phyloP scores from a whole-genome alignment of 83 land plant genomes.

The Thuja plicata region DNA sequence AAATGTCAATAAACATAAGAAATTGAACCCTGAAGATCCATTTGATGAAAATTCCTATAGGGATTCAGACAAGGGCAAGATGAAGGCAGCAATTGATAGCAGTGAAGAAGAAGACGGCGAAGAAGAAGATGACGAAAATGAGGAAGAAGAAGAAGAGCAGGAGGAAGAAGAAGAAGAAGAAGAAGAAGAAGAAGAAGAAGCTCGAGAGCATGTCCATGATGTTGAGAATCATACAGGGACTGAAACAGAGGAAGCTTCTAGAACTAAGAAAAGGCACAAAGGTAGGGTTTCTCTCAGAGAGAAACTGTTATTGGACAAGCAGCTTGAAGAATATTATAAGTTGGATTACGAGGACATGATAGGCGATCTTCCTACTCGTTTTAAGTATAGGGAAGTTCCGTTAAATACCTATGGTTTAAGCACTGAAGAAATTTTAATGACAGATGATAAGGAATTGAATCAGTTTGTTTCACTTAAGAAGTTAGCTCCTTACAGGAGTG shows the following conservation, averaged over 20 bases:
- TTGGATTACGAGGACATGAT: conserved; percentile 92
- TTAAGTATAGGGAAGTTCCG: conserved; percentile 73
- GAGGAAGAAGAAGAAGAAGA: conserved; percentile 10
- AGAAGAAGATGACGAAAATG: background rate
- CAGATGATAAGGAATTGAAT: conserved; percentile 92
- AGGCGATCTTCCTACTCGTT: conserved; percentile 91
- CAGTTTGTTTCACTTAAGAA: conserved; percentile 92
- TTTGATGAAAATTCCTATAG: background rate
- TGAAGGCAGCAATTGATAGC: background rate
- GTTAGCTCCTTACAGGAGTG: conserved; percentile 80
- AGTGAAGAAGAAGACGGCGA: background rate
- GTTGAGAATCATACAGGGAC: conserved; percentile 12
- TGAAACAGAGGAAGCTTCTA: conserved; percentile 20
- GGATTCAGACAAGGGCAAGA: background rate
- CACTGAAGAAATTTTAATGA: conserved; percentile 52
- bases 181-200: conserved; percentile 27
- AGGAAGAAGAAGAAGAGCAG: background rate
- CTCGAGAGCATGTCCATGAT: background rate
- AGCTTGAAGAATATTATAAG: conserved; percentile 81
- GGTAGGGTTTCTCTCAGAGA: conserved; percentile 46
- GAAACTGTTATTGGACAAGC: conserved; percentile 58
- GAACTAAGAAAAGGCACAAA: conserved; percentile 44
- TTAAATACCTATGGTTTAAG: conserved; percentile 71
- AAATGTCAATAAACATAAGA: conserved; percentile 17
- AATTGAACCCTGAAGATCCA: background rate